Conservation (phyloP, 2,329 filamentous ascomycete genomes). For the Penicillium rolfsii region DNA sequence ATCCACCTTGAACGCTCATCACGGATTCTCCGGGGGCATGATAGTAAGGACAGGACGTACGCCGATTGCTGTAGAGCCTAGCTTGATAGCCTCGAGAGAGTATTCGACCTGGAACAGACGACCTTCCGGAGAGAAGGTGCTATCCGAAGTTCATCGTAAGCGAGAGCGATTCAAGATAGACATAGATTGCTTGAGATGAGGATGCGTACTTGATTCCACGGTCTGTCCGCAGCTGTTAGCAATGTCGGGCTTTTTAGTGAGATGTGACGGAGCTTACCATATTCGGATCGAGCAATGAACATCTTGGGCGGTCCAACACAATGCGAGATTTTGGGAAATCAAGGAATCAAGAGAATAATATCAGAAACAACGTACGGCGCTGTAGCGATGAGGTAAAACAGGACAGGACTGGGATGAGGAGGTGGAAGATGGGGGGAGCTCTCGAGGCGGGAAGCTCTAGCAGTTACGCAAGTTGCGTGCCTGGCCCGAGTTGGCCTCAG, state of each 20-base stretch:
- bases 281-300: constrained; percentile 99
- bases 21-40: background rate
- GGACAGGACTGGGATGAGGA: constrained; percentile 23
- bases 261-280: constrained; percentile 68
- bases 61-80: constrained; percentile 96
- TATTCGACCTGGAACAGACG: constrained; percentile 99
- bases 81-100: constrained; percentile 99
- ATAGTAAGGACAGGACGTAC: constrained; percentile 51
- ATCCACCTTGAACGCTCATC: background rate
- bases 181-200: constrained; percentile 2
- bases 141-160: constrained; percentile 46
- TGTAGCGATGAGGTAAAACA: constrained; percentile 17
- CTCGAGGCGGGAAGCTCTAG: constrained; percentile 30
- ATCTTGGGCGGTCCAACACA: constrained; percentile 63
- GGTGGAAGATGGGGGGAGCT: constrained; percentile 39
- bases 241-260: constrained; percentile 32
- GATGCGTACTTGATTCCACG: constrained; percentile 85
- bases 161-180: constrained; percentile 13
- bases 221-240: constrained; percentile 40
- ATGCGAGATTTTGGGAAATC: constrained; percentile 8
- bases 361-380: constrained; percentile 7
- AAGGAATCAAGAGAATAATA: background rate
- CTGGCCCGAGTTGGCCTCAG: constrained; percentile 35
- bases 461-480: constrained; percentile 41
- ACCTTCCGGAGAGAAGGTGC: constrained; percentile 99